phyloP scores from a whole-genome alignment of 768 basidiomycete species.

The Rhizopogon vulgaris region DNA sequence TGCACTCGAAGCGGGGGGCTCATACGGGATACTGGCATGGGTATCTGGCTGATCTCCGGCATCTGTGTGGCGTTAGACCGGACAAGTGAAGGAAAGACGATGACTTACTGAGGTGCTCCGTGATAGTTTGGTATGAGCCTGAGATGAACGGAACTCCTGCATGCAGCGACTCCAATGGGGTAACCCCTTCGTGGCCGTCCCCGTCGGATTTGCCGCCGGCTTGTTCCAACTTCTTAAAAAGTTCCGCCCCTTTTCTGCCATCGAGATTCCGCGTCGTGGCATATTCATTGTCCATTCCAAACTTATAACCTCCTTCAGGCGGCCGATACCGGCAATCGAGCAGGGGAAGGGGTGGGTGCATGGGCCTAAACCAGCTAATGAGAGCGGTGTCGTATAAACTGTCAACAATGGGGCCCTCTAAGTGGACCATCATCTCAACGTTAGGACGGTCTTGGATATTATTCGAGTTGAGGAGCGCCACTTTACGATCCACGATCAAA shows the following conservation, averaged over 20 bases:
- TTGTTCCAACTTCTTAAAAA: constrained; percentile 14
- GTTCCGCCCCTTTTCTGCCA: constrained; percentile 18
- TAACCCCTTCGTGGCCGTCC: not conserved
- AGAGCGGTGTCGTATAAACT: constrained; percentile 65
- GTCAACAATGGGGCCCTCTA: constrained; percentile 68
- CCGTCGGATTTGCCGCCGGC: constrained; percentile 10
- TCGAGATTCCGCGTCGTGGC: constrained; percentile 23
- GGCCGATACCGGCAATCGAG: constrained; percentile 25
- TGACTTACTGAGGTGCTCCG: constrained; percentile 33
- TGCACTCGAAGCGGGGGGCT: constrained; percentile 17
- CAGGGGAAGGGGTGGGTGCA: constrained; percentile 41
- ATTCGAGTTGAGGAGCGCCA: constrained; percentile 60
- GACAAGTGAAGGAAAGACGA: not conserved
- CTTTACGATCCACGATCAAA: constrained; percentile 61
- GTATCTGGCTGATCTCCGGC: constrained; percentile 31
- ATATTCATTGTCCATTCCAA: constrained; percentile 27
- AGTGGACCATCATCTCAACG: constrained; percentile 59
- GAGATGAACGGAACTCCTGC: constrained; percentile 19
- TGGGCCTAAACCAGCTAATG: constrained; percentile 48
- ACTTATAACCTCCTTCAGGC: constrained; percentile 32
- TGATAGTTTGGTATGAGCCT: constrained; percentile 30
- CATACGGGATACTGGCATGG: constrained; percentile 21
- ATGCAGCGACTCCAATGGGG: not conserved
- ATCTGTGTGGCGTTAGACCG: constrained; percentile 17
- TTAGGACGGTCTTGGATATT: constrained; percentile 59